Conservation (phyloP, 1,139 yeast species). For the Blastobotrys raffinosifermentans region DNA sequence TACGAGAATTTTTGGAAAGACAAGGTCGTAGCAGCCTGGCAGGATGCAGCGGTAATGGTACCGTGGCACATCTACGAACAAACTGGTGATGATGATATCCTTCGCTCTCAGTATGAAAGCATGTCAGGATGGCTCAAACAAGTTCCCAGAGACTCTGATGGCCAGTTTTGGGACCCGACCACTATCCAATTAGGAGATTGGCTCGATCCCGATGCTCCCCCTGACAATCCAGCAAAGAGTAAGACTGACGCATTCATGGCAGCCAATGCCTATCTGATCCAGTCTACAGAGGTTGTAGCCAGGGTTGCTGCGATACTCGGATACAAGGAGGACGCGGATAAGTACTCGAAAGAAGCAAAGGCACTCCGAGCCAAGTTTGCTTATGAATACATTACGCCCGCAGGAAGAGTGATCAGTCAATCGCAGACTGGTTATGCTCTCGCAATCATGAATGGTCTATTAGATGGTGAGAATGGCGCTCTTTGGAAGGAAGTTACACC, state of each 20-base stretch:
- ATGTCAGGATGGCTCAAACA: constrained; percentile 16
- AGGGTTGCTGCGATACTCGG: constrained; percentile 10
- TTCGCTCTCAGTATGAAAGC: constrained; percentile 19
- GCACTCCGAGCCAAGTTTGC: constrained; percentile 14
- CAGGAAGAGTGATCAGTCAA: constrained; percentile 21
- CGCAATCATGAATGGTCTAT: constrained; percentile 17
- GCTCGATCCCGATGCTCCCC: constrained; percentile 27
- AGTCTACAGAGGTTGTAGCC: constrained; percentile 14
- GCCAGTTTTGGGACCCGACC: constrained; percentile 13
- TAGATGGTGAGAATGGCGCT: not conserved
- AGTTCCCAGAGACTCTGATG: constrained; percentile 14
- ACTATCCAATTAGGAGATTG: constrained; percentile 24
- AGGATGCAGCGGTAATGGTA: constrained; percentile 24
- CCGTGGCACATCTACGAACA: constrained; percentile 20
- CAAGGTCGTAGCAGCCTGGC: constrained; percentile 22
- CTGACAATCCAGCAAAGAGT: constrained; percentile 21
- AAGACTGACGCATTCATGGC: constrained; percentile 23
- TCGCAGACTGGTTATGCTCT: constrained; percentile 25
- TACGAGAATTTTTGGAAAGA: constrained; percentile 18
- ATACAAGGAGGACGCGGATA: constrained; percentile 5
- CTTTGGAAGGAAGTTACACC: constrained; percentile 1
- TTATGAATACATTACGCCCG: constrained; percentile 18
- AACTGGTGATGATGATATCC: constrained; percentile 18
- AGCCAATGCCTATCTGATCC: constrained; percentile 22
- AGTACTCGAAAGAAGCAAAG: constrained; percentile 6